Conservation (phyloP, 169 alveolate genomes). For the Plasmodium gallinaceum region DNA sequence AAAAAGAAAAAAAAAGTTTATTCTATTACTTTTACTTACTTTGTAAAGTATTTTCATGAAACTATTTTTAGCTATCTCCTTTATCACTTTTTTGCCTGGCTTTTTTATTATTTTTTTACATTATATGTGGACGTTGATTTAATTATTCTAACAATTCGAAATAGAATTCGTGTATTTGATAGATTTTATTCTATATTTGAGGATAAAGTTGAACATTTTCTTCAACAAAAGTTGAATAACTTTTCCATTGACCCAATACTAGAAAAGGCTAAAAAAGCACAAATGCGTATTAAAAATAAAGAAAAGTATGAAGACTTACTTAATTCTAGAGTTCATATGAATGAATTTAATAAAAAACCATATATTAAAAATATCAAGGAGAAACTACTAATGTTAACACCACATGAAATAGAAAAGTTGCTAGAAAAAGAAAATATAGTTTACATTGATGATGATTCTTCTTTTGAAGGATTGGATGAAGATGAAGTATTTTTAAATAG, state of each 20-base stretch:
- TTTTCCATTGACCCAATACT: conserved; percentile 15
- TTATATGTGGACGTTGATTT: neutral
- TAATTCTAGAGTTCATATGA: conserved; percentile 7
- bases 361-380: neutral
- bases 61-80: too few relatives aligned
- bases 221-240: conserved; percentile 5
- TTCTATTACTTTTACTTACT: too few relatives aligned
- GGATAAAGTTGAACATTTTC: neutral
- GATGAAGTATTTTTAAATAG: neutral
- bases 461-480: neutral
- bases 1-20: too few relatives aligned
- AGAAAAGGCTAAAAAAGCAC: neutral
- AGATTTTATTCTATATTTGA: conserved; percentile 26
- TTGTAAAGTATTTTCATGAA: too few relatives aligned
- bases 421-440: neutral
- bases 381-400: conserved; percentile 19
- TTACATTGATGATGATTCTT: neutral
- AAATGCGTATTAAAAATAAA: conserved; percentile 13
- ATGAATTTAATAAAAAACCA: conserved; percentile 1
- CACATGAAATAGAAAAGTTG: conserved; percentile 20
- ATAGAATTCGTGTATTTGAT: conserved; percentile 10
- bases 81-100: too few relatives aligned
- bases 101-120: too few relatives aligned
- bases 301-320: conserved; percentile 3
- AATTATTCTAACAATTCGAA: conserved; percentile 5